Conservation (phyloP, 257 asterid genomes). For the Ballota nigra region DNA sequence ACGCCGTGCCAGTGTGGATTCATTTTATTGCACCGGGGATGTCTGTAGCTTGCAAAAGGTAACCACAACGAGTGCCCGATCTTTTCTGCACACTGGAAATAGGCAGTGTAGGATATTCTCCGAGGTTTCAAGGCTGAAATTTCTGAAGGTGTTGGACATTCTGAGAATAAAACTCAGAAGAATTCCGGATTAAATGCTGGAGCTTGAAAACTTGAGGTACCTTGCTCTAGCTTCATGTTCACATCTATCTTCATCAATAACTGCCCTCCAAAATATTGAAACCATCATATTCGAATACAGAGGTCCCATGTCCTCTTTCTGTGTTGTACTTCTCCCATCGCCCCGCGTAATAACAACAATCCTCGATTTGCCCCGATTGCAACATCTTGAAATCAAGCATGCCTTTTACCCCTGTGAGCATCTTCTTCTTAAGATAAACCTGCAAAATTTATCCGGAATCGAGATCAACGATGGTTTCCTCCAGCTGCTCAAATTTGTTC, state of each 20-base stretch:
- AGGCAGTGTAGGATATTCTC: neutral
- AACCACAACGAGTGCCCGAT: neutral
- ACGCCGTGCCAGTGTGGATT: neutral
- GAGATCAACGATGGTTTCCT: neutral
- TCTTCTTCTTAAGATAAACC: neutral
- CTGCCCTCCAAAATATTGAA: neutral
- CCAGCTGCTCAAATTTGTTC: neutral
- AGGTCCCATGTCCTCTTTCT: neutral
- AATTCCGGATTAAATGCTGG: neutral
- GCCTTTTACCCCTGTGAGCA: neutral
- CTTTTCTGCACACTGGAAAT: neutral
- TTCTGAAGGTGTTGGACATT: neutral
- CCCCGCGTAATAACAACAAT: neutral
- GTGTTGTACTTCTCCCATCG: neutral
- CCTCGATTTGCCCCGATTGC: neutral
- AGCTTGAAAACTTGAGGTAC: neutral
- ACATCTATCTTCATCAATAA: neutral
- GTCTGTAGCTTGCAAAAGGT: neutral
- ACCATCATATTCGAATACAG: neutral
- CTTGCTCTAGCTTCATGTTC: neutral
- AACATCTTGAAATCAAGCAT: neutral
- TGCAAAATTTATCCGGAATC: neutral
- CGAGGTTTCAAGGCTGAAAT: neutral
- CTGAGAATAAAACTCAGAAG: neutral
- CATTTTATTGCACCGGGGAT: neutral